These are phyloP conservation scores for Lasiodiplodia gonubiensis DNA, from an alignment of 2,329 filamentous ascomycete genomes.

Conservation along the genomic window DNA sequence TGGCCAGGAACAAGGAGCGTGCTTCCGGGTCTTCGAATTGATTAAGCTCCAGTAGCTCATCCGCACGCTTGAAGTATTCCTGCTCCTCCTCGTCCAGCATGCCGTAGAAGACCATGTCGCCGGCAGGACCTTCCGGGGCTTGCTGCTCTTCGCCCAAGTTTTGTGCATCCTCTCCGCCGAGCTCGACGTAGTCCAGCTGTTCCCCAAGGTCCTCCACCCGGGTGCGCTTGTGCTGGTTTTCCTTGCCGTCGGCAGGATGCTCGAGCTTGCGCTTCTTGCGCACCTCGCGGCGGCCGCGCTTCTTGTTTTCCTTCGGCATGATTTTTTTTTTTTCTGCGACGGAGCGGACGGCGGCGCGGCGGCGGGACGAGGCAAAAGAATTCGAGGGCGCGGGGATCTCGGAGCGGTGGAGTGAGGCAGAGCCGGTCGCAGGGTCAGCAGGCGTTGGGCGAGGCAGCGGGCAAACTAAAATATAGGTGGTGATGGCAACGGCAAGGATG, in stretches of 20 bases:
- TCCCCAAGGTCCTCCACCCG: conserved; percentile 35
- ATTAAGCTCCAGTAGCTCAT: conserved; percentile 88
- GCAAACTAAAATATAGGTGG: conserved; percentile 26
- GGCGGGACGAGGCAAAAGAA: background rate
- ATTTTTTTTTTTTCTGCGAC: conserved; percentile 25
- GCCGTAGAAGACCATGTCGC: conserved; percentile 83
- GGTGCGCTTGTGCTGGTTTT: conserved; percentile 41
- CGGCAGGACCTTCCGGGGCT: conserved; percentile 39
- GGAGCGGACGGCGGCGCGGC: conserved; percentile 13
- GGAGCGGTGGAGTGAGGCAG: background rate
- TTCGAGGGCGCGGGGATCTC: background rate
- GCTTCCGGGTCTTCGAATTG: conserved; percentile 78
- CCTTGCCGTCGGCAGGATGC: conserved; percentile 46
- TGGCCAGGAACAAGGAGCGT: conserved; percentile 65
- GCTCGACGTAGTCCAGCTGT: conserved; percentile 27
- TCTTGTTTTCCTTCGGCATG: conserved; percentile 67
- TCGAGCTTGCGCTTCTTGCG: conserved; percentile 59
- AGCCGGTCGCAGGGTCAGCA: background rate
- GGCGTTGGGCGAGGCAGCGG: background rate
- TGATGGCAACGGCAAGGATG: conserved; percentile 19
- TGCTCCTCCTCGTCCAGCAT: conserved; percentile 92
- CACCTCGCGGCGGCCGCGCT: conserved; percentile 62
- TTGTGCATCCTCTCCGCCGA: conserved; percentile 34
- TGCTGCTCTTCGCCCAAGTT: conserved; percentile 34
- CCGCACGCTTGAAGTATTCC: conserved; percentile 90